These are phyloP conservation scores for Teratosphaeria pseudoeucalypti DNA, from an alignment of 2,329 filamentous ascomycete genomes.

Conservation along the genomic window DNA sequence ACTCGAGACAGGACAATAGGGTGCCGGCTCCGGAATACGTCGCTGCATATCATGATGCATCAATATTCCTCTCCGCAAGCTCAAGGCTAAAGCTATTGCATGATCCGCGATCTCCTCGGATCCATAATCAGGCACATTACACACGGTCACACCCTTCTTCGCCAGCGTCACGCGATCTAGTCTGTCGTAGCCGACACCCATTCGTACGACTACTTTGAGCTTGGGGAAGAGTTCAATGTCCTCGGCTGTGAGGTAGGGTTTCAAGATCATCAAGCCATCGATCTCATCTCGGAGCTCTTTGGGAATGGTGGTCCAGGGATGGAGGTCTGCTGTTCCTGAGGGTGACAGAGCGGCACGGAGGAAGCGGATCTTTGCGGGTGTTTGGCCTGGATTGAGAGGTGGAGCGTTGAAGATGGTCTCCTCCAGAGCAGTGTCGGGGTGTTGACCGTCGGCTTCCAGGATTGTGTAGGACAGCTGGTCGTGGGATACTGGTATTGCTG, in stretches of 20 bases:
- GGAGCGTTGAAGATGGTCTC: conserved; percentile 19
- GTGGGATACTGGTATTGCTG: neutral
- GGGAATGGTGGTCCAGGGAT: conserved; percentile 20
- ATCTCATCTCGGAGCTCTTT: conserved; percentile 17
- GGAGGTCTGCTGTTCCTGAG: conserved; percentile 11
- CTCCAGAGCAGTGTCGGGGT: conserved; percentile 17
- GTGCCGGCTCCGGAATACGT: conserved; percentile 18
- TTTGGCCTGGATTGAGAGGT: conserved; percentile 4
- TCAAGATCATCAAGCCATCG: conserved; percentile 22
- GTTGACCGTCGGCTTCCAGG: conserved; percentile 21
- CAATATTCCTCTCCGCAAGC: conserved; percentile 20
- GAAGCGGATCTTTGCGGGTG: conserved; percentile 18
- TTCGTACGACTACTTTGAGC: conserved; percentile 24
- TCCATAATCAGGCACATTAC: conserved; percentile 24
- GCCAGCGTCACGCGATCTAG: conserved; percentile 20
- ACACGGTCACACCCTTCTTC: conserved; percentile 16
- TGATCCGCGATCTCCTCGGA: conserved; percentile 25
- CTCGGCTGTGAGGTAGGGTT: conserved; percentile 18
- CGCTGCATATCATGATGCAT: conserved; percentile 22
- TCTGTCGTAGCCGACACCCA: conserved; percentile 25
- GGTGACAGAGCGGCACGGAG: conserved; percentile 15
- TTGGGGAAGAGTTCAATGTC: conserved; percentile 20
- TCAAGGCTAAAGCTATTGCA: conserved; percentile 19
- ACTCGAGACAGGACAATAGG: conserved; percentile 19
- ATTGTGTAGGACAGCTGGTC: conserved; percentile 17